Evolutionary conservation across 2,329 filamentous ascomycete species (phyloP), one percentile per base, ranked within the genome.

Genomic region (Aspergillus niger): DNA sequence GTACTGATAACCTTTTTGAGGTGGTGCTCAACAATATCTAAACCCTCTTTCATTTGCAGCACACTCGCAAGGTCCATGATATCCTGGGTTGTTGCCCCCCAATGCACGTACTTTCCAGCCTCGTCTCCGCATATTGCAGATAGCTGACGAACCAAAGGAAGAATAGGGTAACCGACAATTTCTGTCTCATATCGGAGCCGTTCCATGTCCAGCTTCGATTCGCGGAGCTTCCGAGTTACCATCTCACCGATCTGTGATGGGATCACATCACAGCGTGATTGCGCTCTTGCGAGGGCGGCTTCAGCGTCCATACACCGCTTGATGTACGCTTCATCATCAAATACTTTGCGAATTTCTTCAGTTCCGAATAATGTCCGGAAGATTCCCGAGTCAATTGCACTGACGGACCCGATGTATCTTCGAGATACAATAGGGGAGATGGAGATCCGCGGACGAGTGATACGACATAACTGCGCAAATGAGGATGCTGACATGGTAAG

Each of bases 1-100:
- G 77, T 79, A 4, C 68, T 67, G 32, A 80, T 77, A 3, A 85
- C 73, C 1, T 77, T 76, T 2, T 71, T 62, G 2, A 85, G 71
- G 3, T 81, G 74, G 4, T 72, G 67, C 60, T 83, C 77, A 3
- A 86, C 76, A 15, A 86, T 77, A 0, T 72, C 69, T 13, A 86
- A 70, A 0, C 83, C 83, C 11, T 77, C 65, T 44, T 82, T 81
- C 69, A 85, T 83, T 64, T 86, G 84, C 8, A 86, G 66, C 1
- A 84, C 73, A 11, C 78, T 81, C 0, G 83, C 84, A 0, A 80
- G 73, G 63, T 86, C 84, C 83, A 85, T 85, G 60, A 86, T 85
- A 64, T 86, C 83, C 63, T 86, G 84, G 0, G 84, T 86, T 0
- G 84, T 86, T 1, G 83, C 83, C 8, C 84, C 84, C 83, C 83